phyloP scores from a whole-genome alignment of 2,329 filamentous ascomycete species.

The Ophiostoma populinum region DNA sequence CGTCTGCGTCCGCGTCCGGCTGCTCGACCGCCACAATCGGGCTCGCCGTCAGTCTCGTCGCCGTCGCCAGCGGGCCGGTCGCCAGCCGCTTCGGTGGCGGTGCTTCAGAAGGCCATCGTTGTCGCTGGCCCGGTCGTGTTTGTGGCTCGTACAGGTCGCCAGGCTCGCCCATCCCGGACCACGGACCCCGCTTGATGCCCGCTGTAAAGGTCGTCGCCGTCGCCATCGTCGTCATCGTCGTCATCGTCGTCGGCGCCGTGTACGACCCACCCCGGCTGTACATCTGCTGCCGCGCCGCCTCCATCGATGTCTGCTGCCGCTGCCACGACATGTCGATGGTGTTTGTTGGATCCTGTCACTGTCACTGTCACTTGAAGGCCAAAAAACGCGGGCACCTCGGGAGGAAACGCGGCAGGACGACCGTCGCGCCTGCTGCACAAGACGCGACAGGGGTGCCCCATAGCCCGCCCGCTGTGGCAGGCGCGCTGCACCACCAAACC shows the following conservation, averaged over 20 bases:
- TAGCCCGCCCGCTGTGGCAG: neutral
- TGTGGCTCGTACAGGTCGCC: neutral
- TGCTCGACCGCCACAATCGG: neutral
- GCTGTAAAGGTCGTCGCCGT: neutral
- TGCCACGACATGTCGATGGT: neutral
- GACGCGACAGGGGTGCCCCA: slow-evolving; percentile 1
- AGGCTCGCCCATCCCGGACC: neutral
- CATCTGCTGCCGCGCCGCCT: slow-evolving; percentile 5
- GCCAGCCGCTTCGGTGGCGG: neutral
- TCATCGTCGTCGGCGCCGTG: neutral
- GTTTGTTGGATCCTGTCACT: neutral
- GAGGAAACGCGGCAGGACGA: neutral
- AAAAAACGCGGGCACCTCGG: neutral
- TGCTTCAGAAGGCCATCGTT: neutral
- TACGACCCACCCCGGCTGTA: neutral
- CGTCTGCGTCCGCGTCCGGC: neutral
- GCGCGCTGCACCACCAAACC: slow-evolving; percentile 2
- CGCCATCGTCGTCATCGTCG: slow-evolving; percentile 1
- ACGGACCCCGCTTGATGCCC: slow-evolving; percentile 4
- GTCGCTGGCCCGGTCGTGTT: neutral
- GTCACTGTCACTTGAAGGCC: neutral
- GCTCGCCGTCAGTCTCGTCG: neutral
- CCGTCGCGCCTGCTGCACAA: neutral
- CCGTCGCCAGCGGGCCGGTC: neutral
- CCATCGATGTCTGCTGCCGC: slow-evolving; percentile 11